phyloP scores from a whole-genome alignment of 306 rosid genomes.

The Dryas drummondii region DNA sequence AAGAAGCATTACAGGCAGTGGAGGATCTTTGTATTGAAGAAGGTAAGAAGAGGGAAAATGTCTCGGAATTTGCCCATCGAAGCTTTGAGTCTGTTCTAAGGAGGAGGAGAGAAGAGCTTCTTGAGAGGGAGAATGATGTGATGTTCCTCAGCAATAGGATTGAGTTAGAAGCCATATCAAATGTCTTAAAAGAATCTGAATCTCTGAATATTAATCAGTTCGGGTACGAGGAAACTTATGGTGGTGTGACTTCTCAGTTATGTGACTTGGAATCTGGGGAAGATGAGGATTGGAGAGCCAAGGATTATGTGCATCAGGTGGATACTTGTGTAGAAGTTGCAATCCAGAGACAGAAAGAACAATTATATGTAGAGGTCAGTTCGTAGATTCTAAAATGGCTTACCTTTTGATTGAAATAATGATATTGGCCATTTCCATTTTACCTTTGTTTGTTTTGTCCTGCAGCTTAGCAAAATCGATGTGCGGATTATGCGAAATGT shows the following conservation, averaged over 20 bases:
- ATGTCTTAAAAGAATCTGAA: slow-evolving; percentile 83
- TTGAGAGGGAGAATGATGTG: slow-evolving; percentile 63
- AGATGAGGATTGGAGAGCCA: slow-evolving; percentile 84
- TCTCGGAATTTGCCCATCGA: slow-evolving; percentile 54
- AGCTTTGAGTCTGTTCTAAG: slow-evolving; percentile 75
- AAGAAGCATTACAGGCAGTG: slow-evolving; percentile 74
- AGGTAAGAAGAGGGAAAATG: slow-evolving; percentile 72
- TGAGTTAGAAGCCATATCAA: slow-evolving; percentile 72
- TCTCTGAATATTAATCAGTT: slow-evolving; percentile 61
- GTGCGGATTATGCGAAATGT: slow-evolving; percentile 71
- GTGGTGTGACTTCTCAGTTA: slow-evolving; percentile 62
- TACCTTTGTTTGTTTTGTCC: slow-evolving; percentile 34
- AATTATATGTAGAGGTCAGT: slow-evolving; percentile 75
- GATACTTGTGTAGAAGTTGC: slow-evolving; percentile 77
- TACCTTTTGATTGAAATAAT: slow-evolving; percentile 10
- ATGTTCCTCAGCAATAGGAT: slow-evolving; percentile 45
- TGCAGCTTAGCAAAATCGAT: slow-evolving; percentile 90
- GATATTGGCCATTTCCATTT: slow-evolving; percentile 26
- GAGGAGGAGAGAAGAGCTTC: slow-evolving; percentile 79
- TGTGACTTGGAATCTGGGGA: slow-evolving; percentile 87
- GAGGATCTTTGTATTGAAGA: slow-evolving; percentile 89
- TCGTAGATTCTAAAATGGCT: slow-evolving; percentile 19
- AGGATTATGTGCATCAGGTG: slow-evolving; percentile 71
- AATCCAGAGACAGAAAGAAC: slow-evolving; percentile 85
- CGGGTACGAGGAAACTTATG: slow-evolving; percentile 67